Conservation (phyloP, 2,329 filamentous ascomycete genomes). For the Beauveria sp. region DNA sequence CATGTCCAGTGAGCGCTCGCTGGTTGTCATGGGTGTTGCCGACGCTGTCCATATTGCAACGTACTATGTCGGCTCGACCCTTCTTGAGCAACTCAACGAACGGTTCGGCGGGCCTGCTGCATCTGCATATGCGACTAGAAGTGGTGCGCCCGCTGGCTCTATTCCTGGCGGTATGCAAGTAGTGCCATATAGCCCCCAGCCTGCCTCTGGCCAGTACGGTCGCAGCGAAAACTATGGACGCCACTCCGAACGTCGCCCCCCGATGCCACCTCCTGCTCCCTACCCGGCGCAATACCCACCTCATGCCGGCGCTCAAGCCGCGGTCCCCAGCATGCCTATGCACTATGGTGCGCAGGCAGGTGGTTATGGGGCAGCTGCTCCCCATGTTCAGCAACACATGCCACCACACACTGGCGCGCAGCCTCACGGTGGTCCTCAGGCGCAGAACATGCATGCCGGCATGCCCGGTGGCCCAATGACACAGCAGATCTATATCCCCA, state of each 20-base stretch:
- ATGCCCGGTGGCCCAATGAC: slow-evolving; percentile 63
- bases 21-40: slow-evolving; percentile 94
- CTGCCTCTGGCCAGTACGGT: slow-evolving; percentile 85
- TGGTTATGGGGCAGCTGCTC: slow-evolving; percentile 73
- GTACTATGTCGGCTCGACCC: slow-evolving; percentile 97
- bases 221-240: slow-evolving; percentile 77
- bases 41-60: slow-evolving; percentile 98
- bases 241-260: slow-evolving; percentile 67
- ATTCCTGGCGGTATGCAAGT: slow-evolving; percentile 98
- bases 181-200: slow-evolving; percentile 93
- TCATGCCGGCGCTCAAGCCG: slow-evolving; percentile 47
- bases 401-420: slow-evolving; percentile 50
- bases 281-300: slow-evolving; percentile 65
- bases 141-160: slow-evolving; percentile 84
- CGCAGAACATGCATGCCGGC: slow-evolving; percentile 62
- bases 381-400: slow-evolving; percentile 65
- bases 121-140: slow-evolving; percentile 94
- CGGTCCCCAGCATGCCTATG: slow-evolving; percentile 57
- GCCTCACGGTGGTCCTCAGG: slow-evolving; percentile 57
- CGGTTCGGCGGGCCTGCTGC: slow-evolving; percentile 91
- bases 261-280: slow-evolving; percentile 60
- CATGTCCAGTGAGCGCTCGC: slow-evolving; percentile 90
- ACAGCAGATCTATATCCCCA: slow-evolving; percentile 98
- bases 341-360: slow-evolving; percentile 72
- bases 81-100: slow-evolving; percentile 94